These are phyloP conservation scores for Pseudogymnoascus sp. DNA, from an alignment of 2,329 filamentous ascomycete species.

Conservation along the genomic window DNA sequence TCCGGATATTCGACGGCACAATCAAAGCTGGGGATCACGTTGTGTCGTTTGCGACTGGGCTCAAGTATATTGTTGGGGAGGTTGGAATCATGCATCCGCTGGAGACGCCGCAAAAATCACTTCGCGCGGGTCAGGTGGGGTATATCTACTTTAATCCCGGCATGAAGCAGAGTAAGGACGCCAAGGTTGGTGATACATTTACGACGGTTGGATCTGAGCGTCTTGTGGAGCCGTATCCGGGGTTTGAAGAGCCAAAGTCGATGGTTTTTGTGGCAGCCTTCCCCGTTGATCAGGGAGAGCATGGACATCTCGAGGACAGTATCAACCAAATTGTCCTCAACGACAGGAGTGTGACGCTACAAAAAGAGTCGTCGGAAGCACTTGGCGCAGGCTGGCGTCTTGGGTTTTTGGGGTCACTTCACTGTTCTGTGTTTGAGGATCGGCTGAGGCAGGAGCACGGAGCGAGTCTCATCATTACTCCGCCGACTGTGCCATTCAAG, in stretches of 20 bases:
- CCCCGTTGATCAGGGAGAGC: conserved; percentile 82
- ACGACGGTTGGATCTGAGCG: conserved; percentile 72
- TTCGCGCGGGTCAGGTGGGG: conserved; percentile 89
- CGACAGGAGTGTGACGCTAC: conserved; percentile 85
- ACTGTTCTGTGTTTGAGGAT: conserved; percentile 99
- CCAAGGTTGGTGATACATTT: conserved; percentile 92
- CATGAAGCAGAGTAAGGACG: conserved; percentile 94
- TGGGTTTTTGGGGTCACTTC: conserved; percentile 90
- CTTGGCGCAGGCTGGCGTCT: conserved; percentile 89
- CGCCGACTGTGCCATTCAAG: conserved; percentile 88
- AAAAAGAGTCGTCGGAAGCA: conserved; percentile 91
- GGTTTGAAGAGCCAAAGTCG: conserved; percentile 93
- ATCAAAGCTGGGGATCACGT: conserved; percentile 76
- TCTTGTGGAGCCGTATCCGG: conserved; percentile 70
- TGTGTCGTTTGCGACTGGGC: conserved; percentile 77
- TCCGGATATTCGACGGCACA: conserved; percentile 82
- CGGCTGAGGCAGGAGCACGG: conserved; percentile 90
- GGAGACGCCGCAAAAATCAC: conserved; percentile 67
- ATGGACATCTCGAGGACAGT: conserved; percentile 80
- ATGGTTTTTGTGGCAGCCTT: conserved; percentile 99
- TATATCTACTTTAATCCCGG: conserved; percentile 97
- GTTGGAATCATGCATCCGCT: conserved; percentile 94
- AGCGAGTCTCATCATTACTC: conserved; percentile 90
- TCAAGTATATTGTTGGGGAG: conserved; percentile 89
- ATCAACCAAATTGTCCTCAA: conserved; percentile 91